Conservation (phyloP, 2,329 filamentous ascomycete species). For the Hirsutella minnesotensis region DNA sequence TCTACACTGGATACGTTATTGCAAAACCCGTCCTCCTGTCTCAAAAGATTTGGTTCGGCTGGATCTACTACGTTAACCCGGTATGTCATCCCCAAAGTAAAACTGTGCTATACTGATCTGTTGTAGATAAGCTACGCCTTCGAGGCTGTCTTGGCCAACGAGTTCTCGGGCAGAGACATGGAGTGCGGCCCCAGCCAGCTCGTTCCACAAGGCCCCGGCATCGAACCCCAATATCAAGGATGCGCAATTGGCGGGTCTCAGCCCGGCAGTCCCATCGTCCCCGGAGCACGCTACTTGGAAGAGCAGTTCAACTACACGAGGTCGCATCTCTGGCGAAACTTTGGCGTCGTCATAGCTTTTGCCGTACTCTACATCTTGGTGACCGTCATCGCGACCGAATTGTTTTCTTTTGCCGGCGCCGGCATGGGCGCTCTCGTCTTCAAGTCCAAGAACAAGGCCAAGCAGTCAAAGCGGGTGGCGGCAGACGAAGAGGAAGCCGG, state of each 20-base stretch:
- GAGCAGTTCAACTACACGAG: slow-evolving; percentile 41
- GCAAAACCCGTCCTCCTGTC: slow-evolving; percentile 37
- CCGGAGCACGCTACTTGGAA: slow-evolving; percentile 44
- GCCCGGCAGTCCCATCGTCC: slow-evolving; percentile 36
- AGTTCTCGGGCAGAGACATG: slow-evolving; percentile 45
- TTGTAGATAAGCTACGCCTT: slow-evolving; percentile 38
- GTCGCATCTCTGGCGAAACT: slow-evolving; percentile 61
- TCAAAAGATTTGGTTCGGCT: slow-evolving; percentile 53
- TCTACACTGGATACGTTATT: slow-evolving; percentile 55
- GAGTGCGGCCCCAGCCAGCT: slow-evolving; percentile 46
- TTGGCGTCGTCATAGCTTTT: slow-evolving; percentile 67
- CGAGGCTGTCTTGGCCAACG: slow-evolving; percentile 56
- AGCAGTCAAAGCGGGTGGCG: slow-evolving; percentile 26
- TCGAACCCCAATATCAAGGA: slow-evolving; percentile 29
- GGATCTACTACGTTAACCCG: slow-evolving; percentile 54
- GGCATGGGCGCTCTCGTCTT: slow-evolving; percentile 22
- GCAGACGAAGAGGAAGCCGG: slow-evolving; percentile 33
- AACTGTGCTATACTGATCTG: neutral
- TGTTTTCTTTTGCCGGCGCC: slow-evolving; percentile 47
- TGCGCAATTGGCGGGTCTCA: slow-evolving; percentile 40
- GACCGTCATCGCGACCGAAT: slow-evolving; percentile 55
- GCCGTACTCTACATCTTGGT: slow-evolving; percentile 61
- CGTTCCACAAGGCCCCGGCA: slow-evolving; percentile 33
- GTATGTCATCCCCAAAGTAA: slow-evolving; percentile 20
- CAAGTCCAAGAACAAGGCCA: slow-evolving; percentile 52